A percentile compares a stretch with the other conserved stretches of the same genome.
These are phyloP conservation scores for Leishmania mexicana DNA, from an alignment of 208 protist genomes.

Conservation along the genomic window DNA sequence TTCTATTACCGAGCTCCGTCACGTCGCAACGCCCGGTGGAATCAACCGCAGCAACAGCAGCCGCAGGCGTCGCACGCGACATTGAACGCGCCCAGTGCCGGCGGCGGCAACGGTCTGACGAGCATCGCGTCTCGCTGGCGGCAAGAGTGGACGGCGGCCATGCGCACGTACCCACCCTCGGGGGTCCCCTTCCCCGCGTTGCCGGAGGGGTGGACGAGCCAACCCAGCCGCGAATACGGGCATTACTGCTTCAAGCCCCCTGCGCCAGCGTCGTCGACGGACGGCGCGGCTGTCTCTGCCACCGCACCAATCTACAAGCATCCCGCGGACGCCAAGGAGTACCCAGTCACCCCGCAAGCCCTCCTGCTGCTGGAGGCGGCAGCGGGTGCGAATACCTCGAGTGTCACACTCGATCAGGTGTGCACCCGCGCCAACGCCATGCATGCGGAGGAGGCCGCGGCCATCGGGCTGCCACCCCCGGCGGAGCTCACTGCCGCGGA, in stretches of 20 bases:
- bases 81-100: neutral
- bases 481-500: conserved; percentile 28
- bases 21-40: conserved; percentile 16
- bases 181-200: conserved; percentile 64
- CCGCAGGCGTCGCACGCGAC: neutral
- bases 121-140: conserved; percentile 46
- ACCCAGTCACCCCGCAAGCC: conserved; percentile 74
- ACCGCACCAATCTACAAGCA: conserved; percentile 62
- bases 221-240: conserved; percentile 56
- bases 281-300: neutral
- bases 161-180: conserved; percentile 58
- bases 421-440: conserved; percentile 28
- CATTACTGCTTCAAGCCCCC: conserved; percentile 73
- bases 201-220: conserved; percentile 62
- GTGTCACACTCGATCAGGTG: conserved; percentile 32
- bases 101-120: neutral
- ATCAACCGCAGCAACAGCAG: conserved; percentile 1
- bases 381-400: conserved; percentile 11
- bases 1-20: conserved; percentile 32
- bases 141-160: conserved; percentile 54
- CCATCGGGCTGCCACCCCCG: conserved; percentile 12
- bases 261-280: neutral
- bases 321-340: conserved; percentile 59
- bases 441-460: conserved; percentile 18
- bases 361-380: conserved; percentile 52